phyloP scores from a whole-genome alignment of 2,329 filamentous ascomycete species.

The Hypoxylon sp. region DNA sequence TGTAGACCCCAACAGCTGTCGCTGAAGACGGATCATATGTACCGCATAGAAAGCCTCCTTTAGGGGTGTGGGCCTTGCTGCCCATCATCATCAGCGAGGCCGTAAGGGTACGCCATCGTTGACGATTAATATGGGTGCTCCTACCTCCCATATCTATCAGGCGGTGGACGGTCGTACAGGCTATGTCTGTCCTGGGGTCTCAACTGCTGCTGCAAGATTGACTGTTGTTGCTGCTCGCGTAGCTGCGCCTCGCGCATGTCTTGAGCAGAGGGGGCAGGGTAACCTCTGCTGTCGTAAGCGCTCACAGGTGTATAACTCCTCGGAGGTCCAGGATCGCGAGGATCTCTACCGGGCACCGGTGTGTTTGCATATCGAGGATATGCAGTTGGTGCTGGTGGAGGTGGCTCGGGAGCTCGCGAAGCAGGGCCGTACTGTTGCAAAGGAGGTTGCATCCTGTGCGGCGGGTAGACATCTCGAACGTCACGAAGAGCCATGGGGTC shows the following conservation, averaged over 20 bases:
- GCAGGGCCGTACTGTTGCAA: slow-evolving; percentile 57
- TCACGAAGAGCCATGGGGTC: slow-evolving; percentile 54
- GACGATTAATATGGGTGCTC: slow-evolving; percentile 14
- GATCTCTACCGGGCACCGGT: slow-evolving; percentile 58
- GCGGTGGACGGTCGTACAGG: slow-evolving; percentile 60
- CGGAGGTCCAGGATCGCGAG: slow-evolving; percentile 61
- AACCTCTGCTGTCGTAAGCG: slow-evolving; percentile 61
- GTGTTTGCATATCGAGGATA: slow-evolving; percentile 64
- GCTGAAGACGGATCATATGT: neutral
- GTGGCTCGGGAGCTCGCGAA: slow-evolving; percentile 60
- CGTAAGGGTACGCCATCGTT: neutral
- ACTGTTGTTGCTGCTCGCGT: slow-evolving; percentile 53
- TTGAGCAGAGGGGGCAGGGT: slow-evolving; percentile 55
- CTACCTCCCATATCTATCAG: slow-evolving; percentile 63
- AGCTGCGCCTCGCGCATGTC: slow-evolving; percentile 58
- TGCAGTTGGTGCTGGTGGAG: slow-evolving; percentile 57
- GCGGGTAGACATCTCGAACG: slow-evolving; percentile 48
- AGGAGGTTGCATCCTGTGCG: slow-evolving; percentile 52
- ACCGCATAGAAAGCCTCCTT: neutral
- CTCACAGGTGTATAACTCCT: slow-evolving; percentile 64
- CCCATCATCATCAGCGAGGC: neutral
- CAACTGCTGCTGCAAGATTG: slow-evolving; percentile 60
- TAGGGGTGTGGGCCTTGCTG: neutral
- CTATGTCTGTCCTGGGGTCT: slow-evolving; percentile 60
- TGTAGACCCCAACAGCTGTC: neutral